A percentile compares a stretch with the other conserved stretches of the same genome.
phyloP scores from a whole-genome alignment of 371 early-diverging fungal genomes.

The Actinomortierella ambigua region DNA sequence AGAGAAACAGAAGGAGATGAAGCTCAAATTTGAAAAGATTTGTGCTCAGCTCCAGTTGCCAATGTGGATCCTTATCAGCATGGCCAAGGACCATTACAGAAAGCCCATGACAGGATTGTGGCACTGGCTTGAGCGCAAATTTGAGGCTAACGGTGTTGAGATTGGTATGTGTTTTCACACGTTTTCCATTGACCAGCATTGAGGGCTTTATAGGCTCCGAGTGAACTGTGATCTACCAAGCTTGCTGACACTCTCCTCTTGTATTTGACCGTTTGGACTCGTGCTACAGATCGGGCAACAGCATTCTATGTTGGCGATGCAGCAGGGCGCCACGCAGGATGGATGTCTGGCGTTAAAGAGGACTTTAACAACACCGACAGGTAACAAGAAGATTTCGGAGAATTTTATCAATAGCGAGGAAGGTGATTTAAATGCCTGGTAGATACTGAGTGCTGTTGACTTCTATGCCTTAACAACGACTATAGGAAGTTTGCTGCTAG shows the following conservation, averaged over 20 bases:
- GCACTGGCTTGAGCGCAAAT: conserved; percentile 59
- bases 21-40: conserved; percentile 56
- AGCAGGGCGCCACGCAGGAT: conserved; percentile 76
- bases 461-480: neutral
- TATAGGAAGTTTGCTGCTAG: conserved; percentile 83
- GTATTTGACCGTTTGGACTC: neutral
- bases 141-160: conserved; percentile 49
- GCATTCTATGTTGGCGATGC: conserved; percentile 93
- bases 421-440: neutral
- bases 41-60: conserved; percentile 54
- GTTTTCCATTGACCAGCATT: no score
- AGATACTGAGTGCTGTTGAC: neutral
- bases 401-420: neutral
- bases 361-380: conserved; percentile 85
- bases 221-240: no score
- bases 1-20: conserved; percentile 52
- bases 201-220: no score
- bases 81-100: conserved; percentile 70
- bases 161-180: conserved; percentile 43
- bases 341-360: conserved; percentile 61
- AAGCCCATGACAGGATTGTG: conserved; percentile 91
- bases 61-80: conserved; percentile 66
- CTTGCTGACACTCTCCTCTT: no score
- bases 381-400: conserved; percentile 20
- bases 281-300: conserved; percentile 40